Conservation (phyloP, 73 alveolate genomes). For the Uronychia setigera region DNA sequence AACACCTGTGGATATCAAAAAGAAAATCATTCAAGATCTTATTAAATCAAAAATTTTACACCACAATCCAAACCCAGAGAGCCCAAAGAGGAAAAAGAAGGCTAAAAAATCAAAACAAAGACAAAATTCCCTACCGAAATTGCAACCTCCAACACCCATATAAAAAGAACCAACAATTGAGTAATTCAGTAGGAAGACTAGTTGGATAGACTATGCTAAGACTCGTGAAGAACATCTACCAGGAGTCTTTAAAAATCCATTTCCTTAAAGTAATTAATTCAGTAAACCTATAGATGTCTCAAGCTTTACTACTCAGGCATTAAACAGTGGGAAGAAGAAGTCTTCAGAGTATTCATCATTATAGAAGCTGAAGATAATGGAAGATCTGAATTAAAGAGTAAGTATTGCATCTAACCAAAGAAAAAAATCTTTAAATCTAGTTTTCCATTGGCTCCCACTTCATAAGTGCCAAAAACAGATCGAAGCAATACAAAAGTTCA, state of each 20-base stretch:
- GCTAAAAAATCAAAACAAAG: not conserved
- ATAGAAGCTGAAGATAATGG: not conserved
- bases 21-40: not conserved
- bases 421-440: not conserved
- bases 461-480: too few species aligned
- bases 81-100: not conserved
- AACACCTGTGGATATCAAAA: not conserved
- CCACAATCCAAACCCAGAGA: not conserved
- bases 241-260: not conserved
- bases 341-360: not conserved
- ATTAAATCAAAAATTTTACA: not conserved
- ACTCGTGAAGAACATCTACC: not conserved
- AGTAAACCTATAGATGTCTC: not conserved
- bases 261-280: not conserved
- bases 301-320: not conserved
- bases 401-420: not conserved
- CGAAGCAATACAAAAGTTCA: too few species aligned
- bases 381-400: not conserved
- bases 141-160: not conserved
- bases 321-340: not conserved
- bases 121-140: not conserved
- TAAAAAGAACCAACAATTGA: not conserved
- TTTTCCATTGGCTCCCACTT: not conserved
- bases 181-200: not conserved
- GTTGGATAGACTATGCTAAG: not conserved